Evolutionary conservation across 2,329 filamentous ascomycete genomes (phyloP).

Genomic region (Pseudogymnoascus sp.): DNA sequence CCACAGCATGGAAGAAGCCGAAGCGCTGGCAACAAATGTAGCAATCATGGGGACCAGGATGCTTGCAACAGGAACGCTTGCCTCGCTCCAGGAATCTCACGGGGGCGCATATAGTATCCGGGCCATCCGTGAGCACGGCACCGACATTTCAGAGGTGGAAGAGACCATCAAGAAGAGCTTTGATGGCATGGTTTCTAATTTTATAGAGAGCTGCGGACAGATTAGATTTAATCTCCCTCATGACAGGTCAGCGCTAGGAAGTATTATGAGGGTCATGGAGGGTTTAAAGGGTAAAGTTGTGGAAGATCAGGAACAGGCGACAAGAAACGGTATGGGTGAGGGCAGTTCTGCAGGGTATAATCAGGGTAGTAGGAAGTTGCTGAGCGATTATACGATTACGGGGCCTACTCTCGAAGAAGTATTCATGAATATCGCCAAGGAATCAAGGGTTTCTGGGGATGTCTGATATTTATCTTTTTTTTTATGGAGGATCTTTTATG

Average conservation of each 20-base stretch:
- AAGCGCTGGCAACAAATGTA: conserved; percentile 28
- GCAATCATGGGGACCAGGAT: conserved; percentile 28
- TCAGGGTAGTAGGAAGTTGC: conserved; percentile 8
- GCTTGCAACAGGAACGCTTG: conserved; percentile 24
- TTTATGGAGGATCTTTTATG: neutral
- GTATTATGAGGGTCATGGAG: conserved; percentile 21
- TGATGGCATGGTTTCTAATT: conserved; percentile 14
- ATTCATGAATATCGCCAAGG: conserved; percentile 24
- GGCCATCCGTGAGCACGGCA: conserved; percentile 13
- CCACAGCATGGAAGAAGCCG: conserved; percentile 31
- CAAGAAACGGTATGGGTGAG: neutral
- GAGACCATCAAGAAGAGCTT: conserved; percentile 15
- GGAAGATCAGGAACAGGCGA: conserved; percentile 9
- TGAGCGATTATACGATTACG: conserved; percentile 21
- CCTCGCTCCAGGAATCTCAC: conserved; percentile 16
- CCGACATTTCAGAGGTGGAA: conserved; percentile 12
- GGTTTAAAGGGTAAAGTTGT: conserved; percentile 17
- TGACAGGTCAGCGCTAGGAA: conserved; percentile 17
- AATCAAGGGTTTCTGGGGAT: conserved; percentile 13
- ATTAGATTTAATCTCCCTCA: conserved; percentile 19
- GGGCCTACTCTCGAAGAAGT: conserved; percentile 23
- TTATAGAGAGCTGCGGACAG: conserved; percentile 20
- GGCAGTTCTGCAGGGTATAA: conserved; percentile 10
- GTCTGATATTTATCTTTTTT: neutral
- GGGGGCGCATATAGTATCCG: conserved; percentile 18